Conservation (phyloP, 192 early-diverging fungal species). For the Backusella morwellensis region DNA sequence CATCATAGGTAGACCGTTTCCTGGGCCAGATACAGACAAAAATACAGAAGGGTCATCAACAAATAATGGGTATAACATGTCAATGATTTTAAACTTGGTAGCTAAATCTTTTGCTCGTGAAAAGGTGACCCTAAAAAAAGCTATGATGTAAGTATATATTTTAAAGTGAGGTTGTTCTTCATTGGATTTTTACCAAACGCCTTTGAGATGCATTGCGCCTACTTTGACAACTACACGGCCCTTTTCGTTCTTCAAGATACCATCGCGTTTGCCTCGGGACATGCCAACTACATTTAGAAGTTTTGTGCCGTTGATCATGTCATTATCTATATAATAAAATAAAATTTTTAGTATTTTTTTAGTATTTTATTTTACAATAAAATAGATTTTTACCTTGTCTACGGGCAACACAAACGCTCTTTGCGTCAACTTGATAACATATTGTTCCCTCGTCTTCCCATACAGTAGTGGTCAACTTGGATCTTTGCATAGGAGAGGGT, state of each 20-base stretch:
- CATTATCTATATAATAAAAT: conserved; percentile 52
- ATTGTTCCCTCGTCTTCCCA: conserved; percentile 82
- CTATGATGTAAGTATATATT: not conserved
- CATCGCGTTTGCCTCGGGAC: conserved; percentile 82
- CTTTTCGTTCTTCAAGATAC: conserved; percentile 84
- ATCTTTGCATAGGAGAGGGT: conserved; percentile 35
- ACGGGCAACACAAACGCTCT: conserved; percentile 75
- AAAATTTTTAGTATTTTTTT: not conserved
- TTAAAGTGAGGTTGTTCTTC: not conserved
- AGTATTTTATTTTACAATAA: not conserved
- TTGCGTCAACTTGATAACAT: conserved; percentile 77
- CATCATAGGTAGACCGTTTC: not conserved
- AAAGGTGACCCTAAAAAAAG: conserved; percentile 53
- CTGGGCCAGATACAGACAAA: conserved; percentile 36
- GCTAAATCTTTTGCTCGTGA: conserved; percentile 61
- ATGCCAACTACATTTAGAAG: conserved; percentile 81
- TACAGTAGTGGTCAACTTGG: conserved; percentile 68
- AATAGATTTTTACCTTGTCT: conserved; percentile 47
- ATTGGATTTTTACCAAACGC: conserved; percentile 64
- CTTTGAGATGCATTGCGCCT: conserved; percentile 83
- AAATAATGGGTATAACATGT: conserved; percentile 70
- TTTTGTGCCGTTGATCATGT: conserved; percentile 85
- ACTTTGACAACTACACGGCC: conserved; percentile 81
- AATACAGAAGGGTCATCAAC: conserved; percentile 70
- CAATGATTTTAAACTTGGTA: conserved; percentile 67